Conservation (phyloP, 176 grass and related monocot species). For the Thalia dealbata region DNA sequence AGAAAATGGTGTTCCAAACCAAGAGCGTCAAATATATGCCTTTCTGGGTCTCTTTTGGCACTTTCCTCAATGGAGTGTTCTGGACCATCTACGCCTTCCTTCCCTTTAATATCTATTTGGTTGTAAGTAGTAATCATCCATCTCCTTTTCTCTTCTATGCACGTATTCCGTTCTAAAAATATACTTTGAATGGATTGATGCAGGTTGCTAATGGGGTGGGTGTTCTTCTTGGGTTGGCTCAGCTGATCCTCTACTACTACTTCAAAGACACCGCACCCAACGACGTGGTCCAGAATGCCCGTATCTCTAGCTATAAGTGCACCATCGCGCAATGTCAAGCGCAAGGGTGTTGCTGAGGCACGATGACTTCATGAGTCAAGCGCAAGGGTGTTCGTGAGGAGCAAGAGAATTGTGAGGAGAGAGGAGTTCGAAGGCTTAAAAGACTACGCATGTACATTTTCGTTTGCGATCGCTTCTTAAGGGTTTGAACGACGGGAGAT, state of each 20-base stretch:
- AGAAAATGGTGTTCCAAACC: constrained; percentile 47
- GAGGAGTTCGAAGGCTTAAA: too few species aligned
- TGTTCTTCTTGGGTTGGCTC: constrained; percentile 23
- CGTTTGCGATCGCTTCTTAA: too few species aligned
- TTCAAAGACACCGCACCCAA: constrained; percentile 29
- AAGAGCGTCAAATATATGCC: constrained; percentile 80
- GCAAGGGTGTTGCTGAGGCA: too few species aligned
- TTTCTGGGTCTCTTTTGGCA: constrained; percentile 32
- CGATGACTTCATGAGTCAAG: too few species aligned
- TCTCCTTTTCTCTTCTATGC: too few species aligned
- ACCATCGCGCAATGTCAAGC: too few species aligned
- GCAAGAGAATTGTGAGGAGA: too few species aligned
- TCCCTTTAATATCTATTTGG: constrained; percentile 52
- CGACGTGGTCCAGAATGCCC: background rate
- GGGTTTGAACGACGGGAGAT: too few species aligned
- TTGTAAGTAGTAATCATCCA: constrained; percentile 13
- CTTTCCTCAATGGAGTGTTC: constrained; percentile 54
- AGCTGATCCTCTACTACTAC: constrained; percentile 76
- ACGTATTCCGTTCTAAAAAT: background rate
- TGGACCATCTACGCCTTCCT: constrained; percentile 73
- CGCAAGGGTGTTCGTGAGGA: too few species aligned
- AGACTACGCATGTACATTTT: too few species aligned
- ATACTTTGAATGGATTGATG: constrained; percentile 1
- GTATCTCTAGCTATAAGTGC: too few species aligned
- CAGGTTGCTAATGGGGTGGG: constrained; percentile 68